phyloP scores from a whole-genome alignment of 2,329 filamentous ascomycete species.

The Ascosphaera pollenicola region DNA sequence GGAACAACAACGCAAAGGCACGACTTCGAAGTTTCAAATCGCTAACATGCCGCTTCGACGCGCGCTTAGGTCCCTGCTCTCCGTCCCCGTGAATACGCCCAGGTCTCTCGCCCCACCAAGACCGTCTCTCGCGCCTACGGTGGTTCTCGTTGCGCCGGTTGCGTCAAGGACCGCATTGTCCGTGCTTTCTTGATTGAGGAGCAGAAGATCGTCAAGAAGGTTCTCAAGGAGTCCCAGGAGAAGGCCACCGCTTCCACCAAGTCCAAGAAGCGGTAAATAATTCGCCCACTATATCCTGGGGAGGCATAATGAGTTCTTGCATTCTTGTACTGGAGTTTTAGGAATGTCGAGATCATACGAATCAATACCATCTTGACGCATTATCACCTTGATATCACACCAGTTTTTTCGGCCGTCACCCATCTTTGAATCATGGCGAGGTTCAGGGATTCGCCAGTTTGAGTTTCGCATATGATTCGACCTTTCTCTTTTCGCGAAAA shows the following conservation, averaged over 20 bases:
- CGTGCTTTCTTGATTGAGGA: slow-evolving; percentile 99
- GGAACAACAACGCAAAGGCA: too few species aligned
- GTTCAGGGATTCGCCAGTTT: too few species aligned
- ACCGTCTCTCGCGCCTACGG: slow-evolving; percentile 97
- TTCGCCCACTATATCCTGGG: neutral
- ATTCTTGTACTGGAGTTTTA: too few species aligned
- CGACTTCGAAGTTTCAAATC: too few species aligned
- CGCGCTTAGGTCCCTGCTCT: slow-evolving; percentile 96
- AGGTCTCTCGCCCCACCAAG: slow-evolving; percentile 98
- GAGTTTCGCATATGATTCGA: too few species aligned
- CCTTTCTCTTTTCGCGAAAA: too few species aligned
- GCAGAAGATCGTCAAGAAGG: slow-evolving; percentile 99
- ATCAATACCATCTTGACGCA: too few species aligned
- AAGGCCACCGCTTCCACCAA: slow-evolving; percentile 17
- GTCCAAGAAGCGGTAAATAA: slow-evolving; percentile 20
- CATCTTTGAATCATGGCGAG: too few species aligned
- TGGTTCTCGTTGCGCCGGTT: slow-evolving; percentile 95
- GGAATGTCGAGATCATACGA: too few species aligned
- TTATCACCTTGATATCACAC: too few species aligned
- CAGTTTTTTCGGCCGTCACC: too few species aligned
- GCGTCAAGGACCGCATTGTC: slow-evolving; percentile 93
- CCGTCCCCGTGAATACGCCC: slow-evolving; percentile 91
- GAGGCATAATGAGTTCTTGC: neutral
- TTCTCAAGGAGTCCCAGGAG: slow-evolving; percentile 92
- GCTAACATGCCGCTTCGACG: too few species aligned